Evolutionary conservation across 345 rosid species (phyloP).

Genomic region (Gossypium rotundifolium): DNA sequence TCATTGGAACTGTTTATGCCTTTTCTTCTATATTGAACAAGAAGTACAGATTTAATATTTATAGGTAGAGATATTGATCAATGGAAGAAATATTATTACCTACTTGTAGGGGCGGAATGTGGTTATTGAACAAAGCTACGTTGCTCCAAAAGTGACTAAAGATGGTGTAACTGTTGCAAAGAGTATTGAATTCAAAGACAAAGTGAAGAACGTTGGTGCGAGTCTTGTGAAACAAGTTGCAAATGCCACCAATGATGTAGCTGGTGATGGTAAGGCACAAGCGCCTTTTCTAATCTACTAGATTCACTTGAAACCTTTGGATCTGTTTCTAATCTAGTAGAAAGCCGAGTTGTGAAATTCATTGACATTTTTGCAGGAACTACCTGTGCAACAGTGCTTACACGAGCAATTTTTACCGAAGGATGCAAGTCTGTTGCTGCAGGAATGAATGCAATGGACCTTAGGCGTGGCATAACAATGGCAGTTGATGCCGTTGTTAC

Average conservation of each 20-base stretch:
- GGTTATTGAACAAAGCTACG: constrained; percentile 91
- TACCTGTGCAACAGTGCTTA: constrained; percentile 90
- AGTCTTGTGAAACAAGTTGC: constrained; percentile 99
- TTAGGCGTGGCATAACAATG: constrained; percentile 84
- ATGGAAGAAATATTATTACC: background rate
- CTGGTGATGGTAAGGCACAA: constrained; percentile 75
- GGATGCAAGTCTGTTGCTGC: constrained; percentile 99
- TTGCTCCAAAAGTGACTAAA: constrained; percentile 95
- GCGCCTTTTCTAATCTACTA: background rate
- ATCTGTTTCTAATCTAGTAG: background rate
- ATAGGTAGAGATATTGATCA: background rate
- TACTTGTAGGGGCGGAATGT: constrained; percentile 76
- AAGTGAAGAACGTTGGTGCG: constrained; percentile 86
- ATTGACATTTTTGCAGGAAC: constrained; percentile 51
- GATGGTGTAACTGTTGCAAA: constrained; percentile 99
- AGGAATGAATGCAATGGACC: constrained; percentile 93
- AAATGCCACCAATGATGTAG: constrained; percentile 92
- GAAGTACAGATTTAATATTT: background rate
- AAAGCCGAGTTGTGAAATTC: background rate
- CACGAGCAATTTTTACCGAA: constrained; percentile 73
- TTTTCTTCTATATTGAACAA: background rate
- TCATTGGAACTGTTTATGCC: background rate
- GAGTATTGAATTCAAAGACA: constrained; percentile 88
- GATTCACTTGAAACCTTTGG: background rate
- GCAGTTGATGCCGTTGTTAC: constrained; percentile 91